Percentiles rank a stretch among this genome's conserved stretches.
Conservation (phyloP, 176 grass and related monocot species). For the Ampelocalamus luodianensis region DNA sequence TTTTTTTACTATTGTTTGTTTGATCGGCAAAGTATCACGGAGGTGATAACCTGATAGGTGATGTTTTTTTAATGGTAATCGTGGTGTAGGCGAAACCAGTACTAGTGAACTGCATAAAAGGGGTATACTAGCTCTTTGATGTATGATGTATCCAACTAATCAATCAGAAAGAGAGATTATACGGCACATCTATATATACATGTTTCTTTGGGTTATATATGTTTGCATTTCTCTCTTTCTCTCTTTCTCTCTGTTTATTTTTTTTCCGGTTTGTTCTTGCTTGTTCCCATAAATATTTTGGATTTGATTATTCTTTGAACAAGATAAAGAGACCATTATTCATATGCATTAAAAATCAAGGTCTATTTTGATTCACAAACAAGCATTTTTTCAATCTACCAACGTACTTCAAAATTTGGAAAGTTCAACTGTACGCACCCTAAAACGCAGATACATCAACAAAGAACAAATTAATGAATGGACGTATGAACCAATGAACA, state of each 20-base stretch:
- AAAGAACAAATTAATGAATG: background rate
- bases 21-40: background rate
- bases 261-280: background rate
- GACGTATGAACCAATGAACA: background rate
- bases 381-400: background rate
- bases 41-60: background rate
- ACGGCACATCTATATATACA: background rate
- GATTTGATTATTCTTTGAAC: background rate
- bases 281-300: background rate
- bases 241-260: background rate
- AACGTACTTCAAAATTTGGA: too few relatives aligned
- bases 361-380: background rate
- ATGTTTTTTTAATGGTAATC: background rate
- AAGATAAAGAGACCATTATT: background rate
- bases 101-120: background rate
- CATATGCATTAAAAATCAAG: background rate
- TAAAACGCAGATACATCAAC: background rate
- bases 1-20: background rate
- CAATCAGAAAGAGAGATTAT: background rate
- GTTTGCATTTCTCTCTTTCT: background rate
- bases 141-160: conserved; percentile 7
- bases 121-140: background rate
- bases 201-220: background rate
- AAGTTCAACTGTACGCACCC: background rate
- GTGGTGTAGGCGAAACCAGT: background rate